Conservation (phyloP, 148 eudicot species). For the Spergularia bocconei region DNA sequence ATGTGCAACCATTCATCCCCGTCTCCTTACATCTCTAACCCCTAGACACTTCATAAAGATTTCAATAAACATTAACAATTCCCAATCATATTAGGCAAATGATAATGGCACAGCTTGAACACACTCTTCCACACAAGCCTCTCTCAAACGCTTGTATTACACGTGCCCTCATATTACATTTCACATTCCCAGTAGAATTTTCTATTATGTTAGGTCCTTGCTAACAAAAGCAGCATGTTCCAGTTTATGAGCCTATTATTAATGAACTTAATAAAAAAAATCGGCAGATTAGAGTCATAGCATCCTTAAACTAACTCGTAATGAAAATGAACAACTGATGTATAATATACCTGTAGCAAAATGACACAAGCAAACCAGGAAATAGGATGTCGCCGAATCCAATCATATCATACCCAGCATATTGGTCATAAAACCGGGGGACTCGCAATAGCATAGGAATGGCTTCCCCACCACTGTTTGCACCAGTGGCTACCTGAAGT, state of each 20-base stretch:
- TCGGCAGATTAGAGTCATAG: neutral
- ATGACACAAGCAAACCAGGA: conserved; percentile 85
- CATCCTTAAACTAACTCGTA: neutral
- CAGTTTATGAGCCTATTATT: neutral
- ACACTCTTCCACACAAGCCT: too few relatives aligned
- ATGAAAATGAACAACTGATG: neutral
- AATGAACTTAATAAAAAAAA: neutral
- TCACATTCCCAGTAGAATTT: too few relatives aligned
- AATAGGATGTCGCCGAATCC: conserved; percentile 97
- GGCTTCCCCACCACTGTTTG: conserved; percentile 70
- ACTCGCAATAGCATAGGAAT: conserved; percentile 86
- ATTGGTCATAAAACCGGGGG: conserved; percentile 80
- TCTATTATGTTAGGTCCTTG: neutral
- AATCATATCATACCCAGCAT: conserved; percentile 73
- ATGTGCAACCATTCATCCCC: neutral
- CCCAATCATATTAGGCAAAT: neutral
- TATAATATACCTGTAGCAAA: conserved; percentile 52
- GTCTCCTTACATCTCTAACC: neutral
- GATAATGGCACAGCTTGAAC: neutral
- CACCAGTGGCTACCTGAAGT: conserved; percentile 82
- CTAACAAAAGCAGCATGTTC: neutral
- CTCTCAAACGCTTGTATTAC: too few relatives aligned
- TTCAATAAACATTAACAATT: neutral
- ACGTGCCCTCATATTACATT: too few relatives aligned
- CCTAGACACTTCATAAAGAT: neutral